Conservation (phyloP, 192 early-diverging fungal species). For the Coemansia sp. region DNA sequence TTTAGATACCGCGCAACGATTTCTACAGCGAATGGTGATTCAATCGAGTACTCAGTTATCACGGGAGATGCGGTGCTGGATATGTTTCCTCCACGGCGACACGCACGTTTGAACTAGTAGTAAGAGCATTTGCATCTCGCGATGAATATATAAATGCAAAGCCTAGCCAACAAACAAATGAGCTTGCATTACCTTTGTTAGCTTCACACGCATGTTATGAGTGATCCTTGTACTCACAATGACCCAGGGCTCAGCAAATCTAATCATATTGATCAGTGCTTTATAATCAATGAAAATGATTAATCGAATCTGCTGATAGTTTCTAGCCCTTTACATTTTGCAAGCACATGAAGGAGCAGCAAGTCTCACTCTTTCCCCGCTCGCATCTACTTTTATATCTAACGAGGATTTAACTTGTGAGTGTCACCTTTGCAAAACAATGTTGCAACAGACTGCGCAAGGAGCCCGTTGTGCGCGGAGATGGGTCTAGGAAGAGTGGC, state of each 20-base stretch:
- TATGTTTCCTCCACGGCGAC: not conserved
- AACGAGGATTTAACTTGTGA: conserved; percentile 18
- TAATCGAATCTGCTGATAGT: too few relatives aligned
- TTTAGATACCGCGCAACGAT: not conserved
- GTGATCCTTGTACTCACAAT: too few relatives aligned
- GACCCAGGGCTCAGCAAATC: too few relatives aligned
- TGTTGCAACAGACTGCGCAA: not conserved
- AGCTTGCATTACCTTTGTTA: too few relatives aligned
- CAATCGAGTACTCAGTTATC: not conserved
- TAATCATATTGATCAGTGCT: not conserved
- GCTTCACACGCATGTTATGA: too few relatives aligned
- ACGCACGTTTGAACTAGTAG: not conserved
- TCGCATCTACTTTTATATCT: conserved; percentile 19
- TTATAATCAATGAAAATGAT: not conserved
- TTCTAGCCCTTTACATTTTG: too few relatives aligned
- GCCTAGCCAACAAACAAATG: too few relatives aligned
- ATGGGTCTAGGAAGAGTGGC: not conserved
- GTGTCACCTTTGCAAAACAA: conserved; percentile 5
- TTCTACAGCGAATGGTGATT: not conserved
- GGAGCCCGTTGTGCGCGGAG: too few relatives aligned
- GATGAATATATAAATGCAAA: too few relatives aligned
- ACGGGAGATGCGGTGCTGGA: not conserved
- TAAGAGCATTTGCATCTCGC: not conserved
- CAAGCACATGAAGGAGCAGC: too few relatives aligned
- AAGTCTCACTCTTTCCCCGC: conserved; percentile 11